These are phyloP conservation scores for Nemophila menziesii DNA, from an alignment of 257 asterid genomes.

Conservation along the genomic window DNA sequence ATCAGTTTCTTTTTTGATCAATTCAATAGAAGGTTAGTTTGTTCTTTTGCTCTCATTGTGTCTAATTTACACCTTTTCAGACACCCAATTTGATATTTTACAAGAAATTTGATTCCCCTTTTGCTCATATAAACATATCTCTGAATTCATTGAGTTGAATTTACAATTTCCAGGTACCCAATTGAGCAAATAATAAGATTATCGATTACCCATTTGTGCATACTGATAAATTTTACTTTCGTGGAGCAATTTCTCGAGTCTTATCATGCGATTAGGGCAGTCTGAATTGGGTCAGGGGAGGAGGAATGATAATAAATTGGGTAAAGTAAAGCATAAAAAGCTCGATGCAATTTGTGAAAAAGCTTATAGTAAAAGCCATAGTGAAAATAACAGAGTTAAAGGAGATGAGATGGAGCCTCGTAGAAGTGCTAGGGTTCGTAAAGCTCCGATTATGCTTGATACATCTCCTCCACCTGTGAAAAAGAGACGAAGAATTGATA, in stretches of 20 bases:
- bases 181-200: constrained; percentile 6
- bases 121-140: constrained; percentile 7
- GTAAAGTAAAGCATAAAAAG: constrained; percentile 71
- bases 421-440: constrained; percentile 75
- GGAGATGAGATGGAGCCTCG: constrained; percentile 52
- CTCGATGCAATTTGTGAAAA: constrained; percentile 76
- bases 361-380: constrained; percentile 44
- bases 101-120: constrained; percentile 3
- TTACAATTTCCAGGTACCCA: constrained; percentile 9
- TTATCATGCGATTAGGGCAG: constrained; percentile 70
- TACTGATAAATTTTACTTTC: background rate
- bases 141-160: constrained; percentile 16
- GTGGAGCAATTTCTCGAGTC: constrained; percentile 1
- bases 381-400: constrained; percentile 28
- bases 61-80: constrained; percentile 11
- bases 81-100: constrained; percentile 7
- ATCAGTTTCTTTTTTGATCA: constrained; percentile 33
- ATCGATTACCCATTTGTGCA: background rate
- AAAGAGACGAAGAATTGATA: constrained; percentile 52
- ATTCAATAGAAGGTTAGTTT: constrained; percentile 33
- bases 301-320: constrained; percentile 40
- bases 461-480: constrained; percentile 78
- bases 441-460: constrained; percentile 77
- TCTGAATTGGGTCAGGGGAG: constrained; percentile 36
- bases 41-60: constrained; percentile 23